These are phyloP conservation scores for Malassezia brasiliensis DNA, from an alignment of 1,284 basidiomycete species.

Conservation along the genomic window DNA sequence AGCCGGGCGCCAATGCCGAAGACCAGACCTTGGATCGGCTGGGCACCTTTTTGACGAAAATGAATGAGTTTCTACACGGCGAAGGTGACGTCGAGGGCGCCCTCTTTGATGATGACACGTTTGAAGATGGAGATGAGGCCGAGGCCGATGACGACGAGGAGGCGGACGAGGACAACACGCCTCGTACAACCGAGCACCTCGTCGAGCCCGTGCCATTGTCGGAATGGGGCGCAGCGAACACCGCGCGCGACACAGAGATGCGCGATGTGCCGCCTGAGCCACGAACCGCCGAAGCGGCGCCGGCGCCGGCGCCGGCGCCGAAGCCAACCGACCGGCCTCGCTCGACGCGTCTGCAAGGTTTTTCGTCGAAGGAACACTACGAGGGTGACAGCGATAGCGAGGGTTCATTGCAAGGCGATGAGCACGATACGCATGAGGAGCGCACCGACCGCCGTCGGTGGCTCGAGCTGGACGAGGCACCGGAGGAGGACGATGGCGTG, in stretches of 20 bases:
- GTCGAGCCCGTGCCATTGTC: not conserved
- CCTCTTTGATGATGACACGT: slow-evolving; percentile 29
- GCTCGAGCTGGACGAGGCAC: not conserved
- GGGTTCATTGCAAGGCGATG: slow-evolving; percentile 8
- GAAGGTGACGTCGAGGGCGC: slow-evolving; percentile 35
- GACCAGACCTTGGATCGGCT: slow-evolving; percentile 27
- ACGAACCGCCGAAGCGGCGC: not conserved
- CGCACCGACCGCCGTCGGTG: slow-evolving; percentile 5
- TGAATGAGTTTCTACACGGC: slow-evolving; percentile 32
- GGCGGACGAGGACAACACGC: not conserved
- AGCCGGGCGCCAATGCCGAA: slow-evolving; percentile 9
- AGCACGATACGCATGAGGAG: slow-evolving; percentile 8
- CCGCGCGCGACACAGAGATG: not conserved
- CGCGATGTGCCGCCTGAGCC: not conserved
- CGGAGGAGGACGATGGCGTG: not conserved
- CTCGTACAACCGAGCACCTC: not conserved
- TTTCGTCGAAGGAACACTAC: not conserved
- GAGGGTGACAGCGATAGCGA: slow-evolving; percentile 13
- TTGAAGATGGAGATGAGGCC: slow-evolving; percentile 25
- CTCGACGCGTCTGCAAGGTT: not conserved
- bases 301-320: not conserved
- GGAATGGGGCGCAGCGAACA: slow-evolving; percentile 15
- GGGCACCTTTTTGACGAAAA: slow-evolving; percentile 26
- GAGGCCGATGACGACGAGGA: slow-evolving; percentile 19
- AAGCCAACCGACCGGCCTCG: no score